phyloP scores from a whole-genome alignment of 164 flowering plant genomes.

The Kalanchoe fedtschenkoi region DNA sequence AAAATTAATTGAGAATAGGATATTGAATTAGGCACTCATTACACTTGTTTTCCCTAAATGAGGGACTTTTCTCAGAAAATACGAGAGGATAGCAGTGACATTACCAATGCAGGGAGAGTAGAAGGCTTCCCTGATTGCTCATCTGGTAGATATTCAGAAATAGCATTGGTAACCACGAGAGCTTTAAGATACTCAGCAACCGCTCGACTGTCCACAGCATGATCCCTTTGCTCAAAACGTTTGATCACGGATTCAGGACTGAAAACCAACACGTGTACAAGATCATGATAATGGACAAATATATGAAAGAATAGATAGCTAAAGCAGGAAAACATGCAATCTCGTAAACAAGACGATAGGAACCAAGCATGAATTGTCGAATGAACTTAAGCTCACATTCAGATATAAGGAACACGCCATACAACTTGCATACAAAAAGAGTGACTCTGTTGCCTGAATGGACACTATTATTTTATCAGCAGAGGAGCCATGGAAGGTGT shows the following conservation, averaged over 20 bases:
- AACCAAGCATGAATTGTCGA: too few relatives aligned
- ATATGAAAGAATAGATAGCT: too few relatives aligned
- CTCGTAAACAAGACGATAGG: too few relatives aligned
- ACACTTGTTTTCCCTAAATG: neutral
- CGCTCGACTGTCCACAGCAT: slow-evolving; percentile 83
- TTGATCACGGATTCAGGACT: slow-evolving; percentile 89
- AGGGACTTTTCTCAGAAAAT: neutral
- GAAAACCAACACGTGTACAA: slow-evolving; percentile 8
- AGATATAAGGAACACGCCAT: neutral
- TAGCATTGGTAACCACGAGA: slow-evolving; percentile 74
- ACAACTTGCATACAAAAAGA: neutral
- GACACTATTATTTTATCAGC: neutral
- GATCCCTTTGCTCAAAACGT: slow-evolving; percentile 81
- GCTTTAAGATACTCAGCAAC: slow-evolving; percentile 95
- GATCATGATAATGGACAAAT: too few relatives aligned
- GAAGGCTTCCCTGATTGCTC: slow-evolving; percentile 78
- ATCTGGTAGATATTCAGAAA: slow-evolving; percentile 91
- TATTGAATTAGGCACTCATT: neutral
- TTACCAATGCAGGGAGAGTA: slow-evolving; percentile 80
- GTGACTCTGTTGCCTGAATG: neutral
- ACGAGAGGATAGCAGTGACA: neutral
- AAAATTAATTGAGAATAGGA: neutral
- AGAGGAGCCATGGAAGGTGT: neutral
- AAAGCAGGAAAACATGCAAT: too few relatives aligned
- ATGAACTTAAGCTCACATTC: neutral